These are phyloP conservation scores for Ceratobasidium sp. DNA, from an alignment of 1,284 basidiomycete genomes.

Conservation along the genomic window DNA sequence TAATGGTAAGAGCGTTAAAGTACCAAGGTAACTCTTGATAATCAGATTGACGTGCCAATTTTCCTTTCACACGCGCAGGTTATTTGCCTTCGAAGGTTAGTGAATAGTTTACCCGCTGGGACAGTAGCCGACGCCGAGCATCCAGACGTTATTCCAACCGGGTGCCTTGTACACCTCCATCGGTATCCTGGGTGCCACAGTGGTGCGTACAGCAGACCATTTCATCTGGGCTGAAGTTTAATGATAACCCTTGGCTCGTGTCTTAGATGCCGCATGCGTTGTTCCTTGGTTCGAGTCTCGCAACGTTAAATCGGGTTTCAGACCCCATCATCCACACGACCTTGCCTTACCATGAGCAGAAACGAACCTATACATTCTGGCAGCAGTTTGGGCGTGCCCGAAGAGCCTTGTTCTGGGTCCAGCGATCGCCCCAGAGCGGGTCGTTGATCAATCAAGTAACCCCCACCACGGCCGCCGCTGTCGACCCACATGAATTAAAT, in stretches of 20 bases:
- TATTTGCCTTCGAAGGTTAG: constrained; percentile 42
- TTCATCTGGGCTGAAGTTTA: constrained; percentile 26
- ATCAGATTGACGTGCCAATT: constrained; percentile 9
- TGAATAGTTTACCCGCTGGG: not conserved
- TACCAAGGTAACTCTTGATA: not conserved
- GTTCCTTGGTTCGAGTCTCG: constrained; percentile 87
- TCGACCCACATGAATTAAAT: not conserved
- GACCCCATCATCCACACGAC: not conserved
- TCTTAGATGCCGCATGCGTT: constrained; percentile 82
- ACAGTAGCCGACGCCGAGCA: not conserved
- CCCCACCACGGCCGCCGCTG: not conserved
- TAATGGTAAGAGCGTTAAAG: constrained; percentile 67
- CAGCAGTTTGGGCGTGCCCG: constrained; percentile 33
- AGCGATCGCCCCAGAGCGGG: constrained; percentile 16
- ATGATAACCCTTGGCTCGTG: constrained; percentile 8
- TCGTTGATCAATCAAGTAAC: not conserved
- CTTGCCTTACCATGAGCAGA: constrained; percentile 22
- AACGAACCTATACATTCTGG: constrained; percentile 35
- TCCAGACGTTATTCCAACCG: constrained; percentile 66
- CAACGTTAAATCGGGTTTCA: constrained; percentile 77
- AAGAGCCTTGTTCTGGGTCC: constrained; percentile 33
- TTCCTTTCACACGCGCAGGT: constrained; percentile 9
- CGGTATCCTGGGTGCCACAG: constrained; percentile 84
- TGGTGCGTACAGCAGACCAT: constrained; percentile 60
- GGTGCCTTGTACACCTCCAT: constrained; percentile 85